These are phyloP conservation scores for Pythium insidiosum DNA, from an alignment of 352 stramenopile genomes.

Conservation along the genomic window DNA sequence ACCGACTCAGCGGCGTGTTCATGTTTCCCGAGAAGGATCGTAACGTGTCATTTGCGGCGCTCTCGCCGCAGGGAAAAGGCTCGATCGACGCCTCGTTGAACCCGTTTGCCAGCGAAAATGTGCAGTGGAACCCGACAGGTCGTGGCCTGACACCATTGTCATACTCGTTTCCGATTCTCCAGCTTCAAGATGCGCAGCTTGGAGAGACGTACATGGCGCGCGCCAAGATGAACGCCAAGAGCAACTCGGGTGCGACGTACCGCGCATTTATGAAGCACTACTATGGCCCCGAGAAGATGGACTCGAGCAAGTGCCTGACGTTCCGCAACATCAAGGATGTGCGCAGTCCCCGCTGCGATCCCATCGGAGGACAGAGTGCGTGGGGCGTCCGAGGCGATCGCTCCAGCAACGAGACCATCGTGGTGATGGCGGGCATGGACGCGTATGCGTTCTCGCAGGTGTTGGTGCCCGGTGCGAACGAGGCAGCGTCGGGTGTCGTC, in stretches of 20 bases:
- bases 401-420: conserved; percentile 36
- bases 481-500: conserved; percentile 59
- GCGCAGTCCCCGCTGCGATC: conserved; percentile 57
- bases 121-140: conserved; percentile 57
- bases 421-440: conserved; percentile 78
- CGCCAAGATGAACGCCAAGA: conserved; percentile 49
- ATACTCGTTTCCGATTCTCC: conserved; percentile 61
- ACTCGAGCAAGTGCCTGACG: conserved; percentile 56
- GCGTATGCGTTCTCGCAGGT: conserved; percentile 62
- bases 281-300: conserved; percentile 68
- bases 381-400: conserved; percentile 57
- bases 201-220: conserved; percentile 39
- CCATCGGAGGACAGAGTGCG: conserved; percentile 69
- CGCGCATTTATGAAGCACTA: conserved; percentile 81
- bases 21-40: conserved; percentile 28
- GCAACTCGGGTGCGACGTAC: conserved; percentile 39
- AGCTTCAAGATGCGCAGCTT: conserved; percentile 33
- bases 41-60: conserved; percentile 44
- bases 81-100: conserved; percentile 63
- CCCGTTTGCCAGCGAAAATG: conserved; percentile 45
- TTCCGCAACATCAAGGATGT: conserved; percentile 83
- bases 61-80: conserved; percentile 49
- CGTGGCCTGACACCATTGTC: conserved; percentile 27
- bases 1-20: conserved; percentile 50
- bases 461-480: conserved; percentile 62